Base-by-base conservation (phyloP, 192 early-diverging fungal genomes). In the Coemansia guatemalensis region DNA sequence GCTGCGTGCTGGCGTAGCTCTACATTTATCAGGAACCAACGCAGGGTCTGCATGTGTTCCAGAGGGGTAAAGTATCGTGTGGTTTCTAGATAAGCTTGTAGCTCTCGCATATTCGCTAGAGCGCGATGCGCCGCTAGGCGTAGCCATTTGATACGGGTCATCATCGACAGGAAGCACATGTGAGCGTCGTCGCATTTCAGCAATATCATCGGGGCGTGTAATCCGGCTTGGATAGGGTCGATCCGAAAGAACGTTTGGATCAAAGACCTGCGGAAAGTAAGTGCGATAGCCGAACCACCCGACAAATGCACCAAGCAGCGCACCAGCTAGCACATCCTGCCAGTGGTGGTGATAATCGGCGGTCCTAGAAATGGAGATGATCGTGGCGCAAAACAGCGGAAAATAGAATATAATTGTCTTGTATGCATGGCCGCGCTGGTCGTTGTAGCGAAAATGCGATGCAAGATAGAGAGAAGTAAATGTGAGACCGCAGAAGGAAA, bases 381-480 rank as follows among this genome's bases (percentile, higher is more conserved):
- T 56, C 48, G 82, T 25, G 4, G 88, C 86, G n/a, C 33, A 67
- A 25, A 65, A 73, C 54, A 74, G 56, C 27, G 74, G 65, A 35
- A 71, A 22, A 44, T 71, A 82, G 20, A 87, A 82, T 0, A 86
- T 64, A 41, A 91, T 74, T 1, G 81, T 75, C 62, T 89, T 89
- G 72, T 87, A 89, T 4, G 86, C 85, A 54, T 90, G 81, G 12
- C 86, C 87, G 27, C 77, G 79, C 58, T 72, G 77, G 75, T 92
- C 90, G 57, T 75, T 68, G 51, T 89, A 60, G 20, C 85, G 83
- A 27, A 91, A 73, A 51, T 91, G 89, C 53, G 88, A 88, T 26
- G 88, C 88, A 30, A 92, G 75, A 30, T 86, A 90, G 22, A 92
- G 73, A 8, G 87, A 71, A 6, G 89, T 62, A 61, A 85, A 92